Conservation (phyloP, 345 rosid species). For the Ceriops tagal region DNA sequence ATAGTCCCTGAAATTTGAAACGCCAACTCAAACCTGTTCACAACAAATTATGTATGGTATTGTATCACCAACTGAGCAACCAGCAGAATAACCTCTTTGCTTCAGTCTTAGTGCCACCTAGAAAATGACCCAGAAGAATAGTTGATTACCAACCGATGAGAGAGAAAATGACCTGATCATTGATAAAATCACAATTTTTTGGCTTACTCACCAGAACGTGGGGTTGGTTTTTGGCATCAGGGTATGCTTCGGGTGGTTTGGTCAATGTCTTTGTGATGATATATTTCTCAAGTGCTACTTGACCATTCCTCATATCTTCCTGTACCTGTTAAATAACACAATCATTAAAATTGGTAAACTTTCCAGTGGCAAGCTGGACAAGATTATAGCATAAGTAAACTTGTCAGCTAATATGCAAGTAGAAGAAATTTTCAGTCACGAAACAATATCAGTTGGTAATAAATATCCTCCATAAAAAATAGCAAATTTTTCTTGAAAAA, state of each 20-base stretch:
- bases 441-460: too few relatives aligned
- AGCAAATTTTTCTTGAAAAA: too few relatives aligned
- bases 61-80: conserved; percentile 80
- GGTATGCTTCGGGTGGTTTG: conserved; percentile 90
- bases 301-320: conserved; percentile 90
- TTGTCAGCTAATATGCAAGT: conserved; percentile 1
- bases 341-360: conserved; percentile 10
- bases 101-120: conserved; percentile 92
- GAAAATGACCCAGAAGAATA: conserved; percentile 27
- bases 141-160: conserved; percentile 13
- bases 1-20: not conserved
- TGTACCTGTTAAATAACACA: conserved; percentile 57
- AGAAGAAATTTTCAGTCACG: too few relatives aligned
- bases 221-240: conserved; percentile 93
- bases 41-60: conserved; percentile 89
- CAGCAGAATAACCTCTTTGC: conserved; percentile 75
- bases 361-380: not conserved
- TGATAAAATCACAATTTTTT: not conserved
- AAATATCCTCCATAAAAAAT: too few relatives aligned
- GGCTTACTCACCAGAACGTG: conserved; percentile 73
- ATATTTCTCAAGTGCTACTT: conserved; percentile 85
- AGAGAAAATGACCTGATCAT: conserved; percentile 2
- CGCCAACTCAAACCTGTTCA: conserved; percentile 67
- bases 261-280: conserved; percentile 93
- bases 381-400: conserved; percentile 9